phyloP scores from a whole-genome alignment of 1,139 yeast species.

The Lodderomyces jiufengensis region DNA sequence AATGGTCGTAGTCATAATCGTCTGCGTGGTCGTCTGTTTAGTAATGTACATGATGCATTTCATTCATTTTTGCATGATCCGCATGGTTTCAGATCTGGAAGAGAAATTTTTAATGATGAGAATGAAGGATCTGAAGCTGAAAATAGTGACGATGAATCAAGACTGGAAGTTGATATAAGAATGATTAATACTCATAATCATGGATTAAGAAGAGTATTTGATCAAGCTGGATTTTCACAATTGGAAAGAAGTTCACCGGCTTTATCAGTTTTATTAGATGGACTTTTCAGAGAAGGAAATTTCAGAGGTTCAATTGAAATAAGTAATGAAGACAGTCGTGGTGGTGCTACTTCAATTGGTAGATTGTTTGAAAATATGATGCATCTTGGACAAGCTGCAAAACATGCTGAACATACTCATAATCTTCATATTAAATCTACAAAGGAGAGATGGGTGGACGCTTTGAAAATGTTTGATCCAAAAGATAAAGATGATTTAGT shows the following conservation, averaged over 20 bases:
- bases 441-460: slow-evolving; percentile 67
- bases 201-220: slow-evolving; percentile 11
- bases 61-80: too few relatives aligned
- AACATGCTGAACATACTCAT: slow-evolving; percentile 15
- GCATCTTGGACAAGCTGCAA: slow-evolving; percentile 15
- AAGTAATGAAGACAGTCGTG: slow-evolving; percentile 15
- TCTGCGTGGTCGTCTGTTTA: too few relatives aligned
- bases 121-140: slow-evolving; percentile 14
- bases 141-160: slow-evolving; percentile 7
- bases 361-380: slow-evolving; percentile 28
- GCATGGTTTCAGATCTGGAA: slow-evolving; percentile 12
- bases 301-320: slow-evolving; percentile 18
- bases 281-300: slow-evolving; percentile 16
- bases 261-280: slow-evolving; percentile 15
- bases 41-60: too few relatives aligned
- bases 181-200: slow-evolving; percentile 10
- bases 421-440: slow-evolving; percentile 51
- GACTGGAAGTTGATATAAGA: slow-evolving; percentile 20
- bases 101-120: slow-evolving; percentile 22
- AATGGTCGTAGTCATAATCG: too few relatives aligned
- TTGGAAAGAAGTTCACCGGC: slow-evolving; percentile 15
- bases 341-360: slow-evolving; percentile 16
- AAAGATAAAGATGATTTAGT: slow-evolving; percentile 38
- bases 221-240: slow-evolving; percentile 12
- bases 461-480: slow-evolving; percentile 47